phyloP scores from a whole-genome alignment of 352 stramenopile genomes.

The Blastocystis sp. region DNA sequence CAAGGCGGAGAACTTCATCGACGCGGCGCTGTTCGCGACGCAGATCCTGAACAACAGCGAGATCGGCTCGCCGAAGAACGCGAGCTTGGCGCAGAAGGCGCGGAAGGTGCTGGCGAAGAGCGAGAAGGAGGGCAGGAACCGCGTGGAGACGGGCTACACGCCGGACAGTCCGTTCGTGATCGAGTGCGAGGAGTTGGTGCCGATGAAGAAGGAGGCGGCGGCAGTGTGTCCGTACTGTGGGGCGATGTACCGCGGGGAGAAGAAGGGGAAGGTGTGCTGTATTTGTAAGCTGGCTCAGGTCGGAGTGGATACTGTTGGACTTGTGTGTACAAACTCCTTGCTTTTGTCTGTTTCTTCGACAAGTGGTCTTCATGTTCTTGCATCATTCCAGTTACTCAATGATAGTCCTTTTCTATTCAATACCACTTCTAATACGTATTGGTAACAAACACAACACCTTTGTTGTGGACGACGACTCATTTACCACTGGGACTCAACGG shows the following conservation, averaged over 20 bases:
- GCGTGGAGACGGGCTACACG: conserved; percentile 93
- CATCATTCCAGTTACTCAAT: too few relatives aligned
- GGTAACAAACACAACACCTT: conserved; percentile 8
- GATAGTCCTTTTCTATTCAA: too few relatives aligned
- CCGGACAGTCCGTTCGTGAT: conserved; percentile 91
- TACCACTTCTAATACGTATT: too few relatives aligned
- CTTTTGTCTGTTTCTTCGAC: background rate
- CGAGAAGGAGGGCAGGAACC: conserved; percentile 96
- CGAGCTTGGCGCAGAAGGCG: conserved; percentile 87
- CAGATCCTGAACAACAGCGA: conserved; percentile 93
- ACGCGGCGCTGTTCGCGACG: conserved; percentile 92
- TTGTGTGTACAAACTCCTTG: conserved; percentile 33
- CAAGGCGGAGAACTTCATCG: conserved; percentile 99
- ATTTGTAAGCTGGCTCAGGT: conserved; percentile 87
- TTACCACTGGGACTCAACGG: conserved; percentile 55
- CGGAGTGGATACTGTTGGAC: conserved; percentile 34
- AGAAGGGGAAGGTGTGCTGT: conserved; percentile 84
- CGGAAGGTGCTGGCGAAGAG: conserved; percentile 95
- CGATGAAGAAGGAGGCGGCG: conserved; percentile 85
- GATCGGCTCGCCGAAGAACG: conserved; percentile 87
- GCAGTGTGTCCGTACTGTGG: conserved; percentile 90
- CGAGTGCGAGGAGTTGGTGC: conserved; percentile 87
- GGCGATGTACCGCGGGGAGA: conserved; percentile 82
- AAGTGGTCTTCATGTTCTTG: too few relatives aligned
- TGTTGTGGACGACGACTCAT: background rate